Evolutionary conservation across 2,329 filamentous ascomycete species (phyloP).

Genomic region (Ascochyta fabae): DNA sequence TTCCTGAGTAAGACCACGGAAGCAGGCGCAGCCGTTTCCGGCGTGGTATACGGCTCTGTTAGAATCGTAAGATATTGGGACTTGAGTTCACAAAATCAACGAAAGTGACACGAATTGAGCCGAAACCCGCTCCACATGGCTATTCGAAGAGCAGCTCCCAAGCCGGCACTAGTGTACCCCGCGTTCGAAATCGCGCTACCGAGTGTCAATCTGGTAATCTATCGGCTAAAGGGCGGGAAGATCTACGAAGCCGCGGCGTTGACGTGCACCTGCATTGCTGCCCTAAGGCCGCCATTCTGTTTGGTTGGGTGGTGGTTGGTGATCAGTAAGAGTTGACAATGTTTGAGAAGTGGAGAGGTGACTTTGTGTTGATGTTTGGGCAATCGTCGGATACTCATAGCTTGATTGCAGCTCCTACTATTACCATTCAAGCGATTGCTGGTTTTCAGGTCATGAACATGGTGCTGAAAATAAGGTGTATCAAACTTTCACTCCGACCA

Average conservation of each 20-base stretch:
- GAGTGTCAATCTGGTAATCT: conserved; percentile 2
- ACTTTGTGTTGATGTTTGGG: neutral
- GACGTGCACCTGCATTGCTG: neutral
- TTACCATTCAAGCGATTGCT: too few species aligned
- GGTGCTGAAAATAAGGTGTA: too few species aligned
- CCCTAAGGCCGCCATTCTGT: neutral
- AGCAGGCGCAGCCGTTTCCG: neutral
- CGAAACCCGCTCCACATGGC: neutral
- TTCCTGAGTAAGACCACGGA: neutral
- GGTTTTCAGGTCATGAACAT: too few species aligned
- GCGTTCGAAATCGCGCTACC: conserved; percentile 10
- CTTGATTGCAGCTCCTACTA: too few species aligned
- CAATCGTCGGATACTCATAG: too few species aligned
- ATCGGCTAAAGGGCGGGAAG: conserved; percentile 9
- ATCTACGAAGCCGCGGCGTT: neutral
- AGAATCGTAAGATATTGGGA: neutral
- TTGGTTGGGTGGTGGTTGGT: neutral
- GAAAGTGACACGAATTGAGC: neutral
- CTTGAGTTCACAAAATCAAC: neutral
- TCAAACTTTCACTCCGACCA: too few species aligned
- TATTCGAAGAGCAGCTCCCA: conserved; percentile 1
- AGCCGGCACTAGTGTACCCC: conserved; percentile 10
- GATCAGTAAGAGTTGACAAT: neutral
- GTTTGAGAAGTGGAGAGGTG: neutral
- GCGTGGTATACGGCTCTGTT: neutral